Base-by-base conservation (phyloP, 208 protist genomes). In the Trypanosomatidae sp. region DNA sequence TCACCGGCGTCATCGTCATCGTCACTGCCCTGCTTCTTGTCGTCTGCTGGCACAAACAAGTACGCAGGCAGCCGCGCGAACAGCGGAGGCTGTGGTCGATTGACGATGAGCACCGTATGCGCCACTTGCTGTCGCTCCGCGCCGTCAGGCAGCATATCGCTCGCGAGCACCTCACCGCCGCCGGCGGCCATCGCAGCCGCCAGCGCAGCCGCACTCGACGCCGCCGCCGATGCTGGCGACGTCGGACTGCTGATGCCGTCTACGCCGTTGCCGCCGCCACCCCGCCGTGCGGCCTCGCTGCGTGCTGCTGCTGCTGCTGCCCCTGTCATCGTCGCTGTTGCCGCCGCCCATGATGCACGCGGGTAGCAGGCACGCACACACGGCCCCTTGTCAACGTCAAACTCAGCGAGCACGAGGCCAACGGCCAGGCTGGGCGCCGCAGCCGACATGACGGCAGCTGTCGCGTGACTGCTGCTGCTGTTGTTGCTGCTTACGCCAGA, bases 101-200 rank as follows among this genome's bases (percentile, higher is more conserved):
- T 84, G 15, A 72, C 47, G 15, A 89, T 58, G 52, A 89, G 84
- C 16, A 82, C 56, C 7, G 68, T 82, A 35, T 62, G 61, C 32
- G 57, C 62, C 30, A 83, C 52, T 11, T 48, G 53, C 10, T 73
- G 51, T 35, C 81, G 84, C 45, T 89, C 79, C 4, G 71, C 71
- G 18, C 79, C 73, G 43, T 89, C 79, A 23, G 79, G 79, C 13
- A 89, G 66, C 79, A 89, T 89, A 21, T 77, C 56, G 33, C 70
- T 75, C 32, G 79, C 79, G 39, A 82, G 74, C 59, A 79, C 78
- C 42, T 79, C 61, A 7, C 55, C 56, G 40, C 77, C 47, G 10
- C 56, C 41, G 0, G 55, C 51, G 22, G 66, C 48, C 23, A 54
- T 43, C 3, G 62, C 20, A 7, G 52, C 46, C 0, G 38, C 49